Percentiles rank a stretch among this genome's conserved stretches.
These are phyloP conservation scores for Oryza nivara DNA, from an alignment of 176 grass and related monocot genomes.

Conservation along the genomic window DNA sequence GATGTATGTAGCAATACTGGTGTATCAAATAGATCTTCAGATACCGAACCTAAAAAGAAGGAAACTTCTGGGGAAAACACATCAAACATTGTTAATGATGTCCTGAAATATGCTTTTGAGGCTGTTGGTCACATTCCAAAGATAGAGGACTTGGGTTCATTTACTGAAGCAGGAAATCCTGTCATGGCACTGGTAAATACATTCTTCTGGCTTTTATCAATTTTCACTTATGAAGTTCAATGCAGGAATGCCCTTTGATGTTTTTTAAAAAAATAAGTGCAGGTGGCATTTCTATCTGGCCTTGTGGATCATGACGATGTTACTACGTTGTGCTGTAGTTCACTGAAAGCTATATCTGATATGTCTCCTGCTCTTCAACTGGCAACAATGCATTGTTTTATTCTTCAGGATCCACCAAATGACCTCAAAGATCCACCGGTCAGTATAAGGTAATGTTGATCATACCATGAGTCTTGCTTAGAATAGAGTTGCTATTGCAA, in stretches of 20 bases:
- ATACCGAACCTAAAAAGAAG: slow-evolving; percentile 15
- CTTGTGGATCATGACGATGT: slow-evolving; percentile 61
- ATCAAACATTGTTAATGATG: slow-evolving; percentile 55
- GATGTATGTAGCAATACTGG: slow-evolving; percentile 4
- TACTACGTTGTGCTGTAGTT: slow-evolving; percentile 61
- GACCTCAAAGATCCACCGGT: slow-evolving; percentile 31
- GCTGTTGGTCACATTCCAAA: slow-evolving; percentile 59
- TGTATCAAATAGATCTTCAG: slow-evolving; percentile 34
- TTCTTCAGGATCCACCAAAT: slow-evolving; percentile 71
- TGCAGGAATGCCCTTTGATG: background rate
- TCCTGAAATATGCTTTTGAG: slow-evolving; percentile 70
- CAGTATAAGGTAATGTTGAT: slow-evolving; percentile 49
- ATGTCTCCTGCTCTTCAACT: slow-evolving; percentile 63
- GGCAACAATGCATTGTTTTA: slow-evolving; percentile 70
- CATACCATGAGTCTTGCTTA: background rate
- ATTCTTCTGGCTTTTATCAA: background rate
- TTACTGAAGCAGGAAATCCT: slow-evolving; percentile 77
- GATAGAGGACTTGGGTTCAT: slow-evolving; percentile 56
- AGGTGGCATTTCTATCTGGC: slow-evolving; percentile 71
- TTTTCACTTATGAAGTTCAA: slow-evolving; percentile 1
- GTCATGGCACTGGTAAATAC: slow-evolving; percentile 74
- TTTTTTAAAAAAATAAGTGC: slow-evolving; percentile 31
- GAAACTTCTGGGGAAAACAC: slow-evolving; percentile 32
- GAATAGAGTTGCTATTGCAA: background rate
- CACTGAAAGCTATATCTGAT: slow-evolving; percentile 63